Base-by-base conservation (phyloP, 202 grass and related monocot genomes). In the Schoenoplectus triqueter region DNA sequence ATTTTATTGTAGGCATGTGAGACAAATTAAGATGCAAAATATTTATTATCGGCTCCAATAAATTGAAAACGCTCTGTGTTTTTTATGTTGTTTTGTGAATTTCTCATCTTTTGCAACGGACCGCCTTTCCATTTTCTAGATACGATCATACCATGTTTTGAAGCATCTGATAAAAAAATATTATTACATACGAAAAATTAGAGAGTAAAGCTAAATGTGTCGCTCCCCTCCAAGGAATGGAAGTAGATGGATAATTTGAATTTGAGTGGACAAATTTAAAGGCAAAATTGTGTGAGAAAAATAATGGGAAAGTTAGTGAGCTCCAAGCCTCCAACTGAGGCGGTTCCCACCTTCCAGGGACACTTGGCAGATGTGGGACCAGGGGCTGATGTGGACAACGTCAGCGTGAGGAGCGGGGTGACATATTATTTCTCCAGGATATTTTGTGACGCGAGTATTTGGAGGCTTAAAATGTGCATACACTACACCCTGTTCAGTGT, bases 1-100 rank as follows among this genome's bases (percentile, higher is more conserved):
- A 52, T 67, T 82, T 48, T 31, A 50, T 66, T 67, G 80, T 82
- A 51, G 51, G 9, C 72, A 76, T 15, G 51, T 57, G 73, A 42
- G 51, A 77, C 52, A 56, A 76, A n/a, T n/a, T 6, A 57, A 40
- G 2, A 15, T 15, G 18, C 70, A 52, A 77, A 56, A 39, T 40
- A 55, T 56, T 67, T 4, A 19, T 19, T 18, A 70, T 22, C 46
- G 47, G 51, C 73, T 54, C 9, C 20, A 40, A 76, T 15, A 18
- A 71, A 55, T 76, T 14, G 31, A 76, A 76, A 77, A 13, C 1
- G 21, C 20, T 55, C 5, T 13, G 50, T 21, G 10, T 0, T 44
- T 44, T 60, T 78, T 59, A 11, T 5, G 1, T 18, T 4, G 1
- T 61, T 61, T 20, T 78, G 1, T 78, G 54, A 41, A 78, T 40